These are phyloP conservation scores for Fusarium sp. DNA, from an alignment of 2,329 filamentous ascomycete species.

Conservation along the genomic window DNA sequence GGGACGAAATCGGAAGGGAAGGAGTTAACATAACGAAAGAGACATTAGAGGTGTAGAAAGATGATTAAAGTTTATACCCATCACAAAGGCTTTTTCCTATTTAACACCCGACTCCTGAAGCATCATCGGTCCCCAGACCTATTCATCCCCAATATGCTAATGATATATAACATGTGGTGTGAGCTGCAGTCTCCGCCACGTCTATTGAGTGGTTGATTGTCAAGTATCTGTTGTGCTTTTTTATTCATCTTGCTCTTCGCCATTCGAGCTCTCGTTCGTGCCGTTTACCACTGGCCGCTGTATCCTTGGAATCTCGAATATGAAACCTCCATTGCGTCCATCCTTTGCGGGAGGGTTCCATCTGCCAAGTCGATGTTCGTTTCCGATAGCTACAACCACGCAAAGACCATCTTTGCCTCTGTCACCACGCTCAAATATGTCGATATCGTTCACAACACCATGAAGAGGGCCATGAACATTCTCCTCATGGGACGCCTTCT, in stretches of 20 bases:
- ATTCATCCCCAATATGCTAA: constrained; percentile 18
- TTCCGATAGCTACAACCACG: constrained; percentile 85
- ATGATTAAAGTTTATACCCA: constrained; percentile 29
- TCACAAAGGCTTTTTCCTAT: constrained; percentile 15
- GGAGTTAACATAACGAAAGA: neutral
- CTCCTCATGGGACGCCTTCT: constrained; percentile 41
- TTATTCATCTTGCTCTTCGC: constrained; percentile 38
- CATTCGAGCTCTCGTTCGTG: constrained; percentile 40
- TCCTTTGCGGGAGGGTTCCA: constrained; percentile 74
- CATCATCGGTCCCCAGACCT: neutral
- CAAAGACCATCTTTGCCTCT: constrained; percentile 80
- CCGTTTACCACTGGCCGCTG: constrained; percentile 48
- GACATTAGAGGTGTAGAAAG: constrained; percentile 19
- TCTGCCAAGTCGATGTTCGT: constrained; percentile 84
- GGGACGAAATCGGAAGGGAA: neutral
- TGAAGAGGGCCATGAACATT: constrained; percentile 57
- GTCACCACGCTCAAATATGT: constrained; percentile 85
- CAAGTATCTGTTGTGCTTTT: constrained; percentile 38
- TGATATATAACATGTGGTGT: constrained; percentile 21
- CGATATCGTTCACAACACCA: constrained; percentile 89
- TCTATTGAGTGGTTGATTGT: constrained; percentile 38
- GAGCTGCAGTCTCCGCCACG: constrained; percentile 25
- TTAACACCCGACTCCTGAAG: constrained; percentile 21
- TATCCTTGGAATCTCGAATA: constrained; percentile 80
- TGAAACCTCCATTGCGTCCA: constrained; percentile 81